Conservation (phyloP, 192 early-diverging fungal species). For the Podila clonocystis region DNA sequence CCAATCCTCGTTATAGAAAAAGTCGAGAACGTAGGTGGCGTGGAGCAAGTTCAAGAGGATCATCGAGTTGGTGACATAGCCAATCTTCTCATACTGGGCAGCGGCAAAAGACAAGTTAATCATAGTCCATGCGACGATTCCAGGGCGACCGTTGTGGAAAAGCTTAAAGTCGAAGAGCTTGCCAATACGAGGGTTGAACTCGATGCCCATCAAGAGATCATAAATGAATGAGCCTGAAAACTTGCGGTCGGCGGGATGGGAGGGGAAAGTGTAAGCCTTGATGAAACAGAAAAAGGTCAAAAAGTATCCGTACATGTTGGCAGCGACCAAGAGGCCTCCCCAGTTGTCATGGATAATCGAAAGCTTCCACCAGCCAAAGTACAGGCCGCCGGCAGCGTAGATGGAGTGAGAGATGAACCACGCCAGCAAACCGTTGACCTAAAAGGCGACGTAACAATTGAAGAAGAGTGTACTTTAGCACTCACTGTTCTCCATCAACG, state of each 20-base stretch:
- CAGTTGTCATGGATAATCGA: constrained; percentile 82
- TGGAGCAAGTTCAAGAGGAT: constrained; percentile 79
- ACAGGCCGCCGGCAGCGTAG: constrained; percentile 70
- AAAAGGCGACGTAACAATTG: neutral
- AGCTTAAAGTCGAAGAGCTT: constrained; percentile 84
- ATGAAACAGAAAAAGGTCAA: constrained; percentile 75
- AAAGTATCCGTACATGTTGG: constrained; percentile 82
- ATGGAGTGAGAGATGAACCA: constrained; percentile 77
- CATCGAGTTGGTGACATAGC: constrained; percentile 86
- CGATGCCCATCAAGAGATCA: constrained; percentile 84
- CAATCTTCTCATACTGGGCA: constrained; percentile 78
- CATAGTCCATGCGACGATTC: constrained; percentile 88
- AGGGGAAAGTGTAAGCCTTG: constrained; percentile 77
- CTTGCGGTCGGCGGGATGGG: constrained; percentile 81
- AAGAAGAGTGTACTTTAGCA: too few relatives aligned
- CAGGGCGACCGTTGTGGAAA: constrained; percentile 85
- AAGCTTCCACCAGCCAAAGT: constrained; percentile 69
- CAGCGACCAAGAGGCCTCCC: constrained; percentile 74
- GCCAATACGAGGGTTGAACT: constrained; percentile 84
- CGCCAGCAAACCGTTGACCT: constrained; percentile 82
- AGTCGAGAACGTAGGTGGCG: constrained; percentile 79
- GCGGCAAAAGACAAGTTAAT: constrained; percentile 82
- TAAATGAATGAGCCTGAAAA: constrained; percentile 79
- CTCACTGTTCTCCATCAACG: too few relatives aligned
- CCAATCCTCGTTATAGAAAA: constrained; percentile 89